Evolutionary conservation across 768 basidiomycete genomes (phyloP), one percentile per base, ranked within the genome.

Genomic region (Kwoniella dendrophila): DNA sequence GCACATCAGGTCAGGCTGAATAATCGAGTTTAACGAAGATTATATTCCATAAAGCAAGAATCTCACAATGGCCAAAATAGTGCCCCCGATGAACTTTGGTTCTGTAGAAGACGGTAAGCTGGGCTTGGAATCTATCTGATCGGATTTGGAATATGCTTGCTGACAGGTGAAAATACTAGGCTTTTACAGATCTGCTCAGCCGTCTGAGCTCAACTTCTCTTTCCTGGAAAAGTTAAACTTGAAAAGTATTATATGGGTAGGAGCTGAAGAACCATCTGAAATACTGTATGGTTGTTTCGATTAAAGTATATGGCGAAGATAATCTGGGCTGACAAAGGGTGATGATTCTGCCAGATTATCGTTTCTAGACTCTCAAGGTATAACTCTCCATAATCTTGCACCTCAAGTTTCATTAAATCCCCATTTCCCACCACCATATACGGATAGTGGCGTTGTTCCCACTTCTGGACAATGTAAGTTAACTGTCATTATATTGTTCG

Each of bases 191-290:
- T 78, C 72, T 3, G 78, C 78, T 3, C 78, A 81, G 62, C 80
- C 80, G 56, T 34, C 83, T 81, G 59, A 89, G 78, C 4, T 81
- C 78, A 8, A 76, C 73, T 78, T 90, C 87, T 3, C 84, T 81
- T 16, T 77, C 73, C 24, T 75, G 62, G 41, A 89, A 78, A 4
- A 85, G 83, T 34, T 81, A 81, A 3, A 71, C 20, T 59, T 75
- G 18, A 59, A 62, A 49, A 71, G 66, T 0, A 68, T 80, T 40
- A 69, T 81, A 33, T 81, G 79, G 79, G 74, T 81, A 1, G 80
- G 79, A 1, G 78, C 80, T 0, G 78, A 81, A 61, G 77, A 79
- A 22, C 78, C 79, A 0, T 72, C 73, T 20, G 71, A 74, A 2
- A 69, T 69, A 24, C 70, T 80, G 80, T 80, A n/a, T 26, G 38